These are phyloP conservation scores for Xylaria sp. DNA, from an alignment of 2,329 filamentous ascomycete species.

Conservation along the genomic window DNA sequence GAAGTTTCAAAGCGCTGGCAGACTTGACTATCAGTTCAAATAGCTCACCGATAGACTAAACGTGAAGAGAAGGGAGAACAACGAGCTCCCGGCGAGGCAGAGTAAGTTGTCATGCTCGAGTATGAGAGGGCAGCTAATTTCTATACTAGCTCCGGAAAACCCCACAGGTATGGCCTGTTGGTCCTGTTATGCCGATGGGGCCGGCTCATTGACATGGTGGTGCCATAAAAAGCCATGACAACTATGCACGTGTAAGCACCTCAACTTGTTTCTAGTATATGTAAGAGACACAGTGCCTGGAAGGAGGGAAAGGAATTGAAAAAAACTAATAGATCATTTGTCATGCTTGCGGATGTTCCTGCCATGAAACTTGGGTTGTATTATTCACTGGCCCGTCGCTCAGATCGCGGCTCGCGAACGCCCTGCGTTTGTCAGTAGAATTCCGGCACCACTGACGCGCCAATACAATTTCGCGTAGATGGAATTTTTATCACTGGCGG, in stretches of 20 bases:
- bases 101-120: not conserved
- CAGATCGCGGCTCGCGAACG: not conserved
- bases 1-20: not conserved
- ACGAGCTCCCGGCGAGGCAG: too few species aligned
- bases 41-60: not conserved
- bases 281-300: not conserved
- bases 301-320: not conserved
- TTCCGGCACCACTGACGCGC: not conserved
- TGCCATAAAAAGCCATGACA: not conserved
- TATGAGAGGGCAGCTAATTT: not conserved
- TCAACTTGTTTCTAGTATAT: not conserved
- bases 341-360: slow-evolving; percentile 5
- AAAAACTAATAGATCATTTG: slow-evolving; percentile 12
- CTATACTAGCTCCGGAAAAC: not conserved
- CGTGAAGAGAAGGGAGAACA: too few species aligned
- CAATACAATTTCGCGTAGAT: not conserved
- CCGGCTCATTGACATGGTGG: not conserved
- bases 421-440: not conserved
- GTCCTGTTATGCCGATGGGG: not conserved
- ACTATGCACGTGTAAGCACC: not conserved
- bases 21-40: not conserved
- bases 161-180: not conserved
- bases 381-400: not conserved
- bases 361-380: slow-evolving; percentile 3
- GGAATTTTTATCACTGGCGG: not conserved